Percentiles rank a stretch among this genome's conserved stretches.
Evolutionary conservation across 1,284 basidiomycete genomes (phyloP).

Genomic region (Inonotus hispidus): DNA sequence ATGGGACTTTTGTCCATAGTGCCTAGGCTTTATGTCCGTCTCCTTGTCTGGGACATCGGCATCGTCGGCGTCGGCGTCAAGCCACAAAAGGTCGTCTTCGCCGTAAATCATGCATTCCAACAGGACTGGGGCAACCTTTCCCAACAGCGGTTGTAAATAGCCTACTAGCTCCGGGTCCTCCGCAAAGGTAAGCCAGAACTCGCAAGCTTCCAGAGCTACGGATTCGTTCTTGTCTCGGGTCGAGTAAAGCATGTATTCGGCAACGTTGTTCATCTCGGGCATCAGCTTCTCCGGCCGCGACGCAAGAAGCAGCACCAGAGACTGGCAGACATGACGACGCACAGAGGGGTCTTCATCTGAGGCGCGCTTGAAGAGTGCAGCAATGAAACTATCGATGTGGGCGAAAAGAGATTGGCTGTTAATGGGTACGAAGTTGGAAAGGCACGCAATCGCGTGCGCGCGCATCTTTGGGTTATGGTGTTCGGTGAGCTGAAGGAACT

Average conservation of each 20-base stretch:
- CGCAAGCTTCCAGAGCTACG: constrained; percentile 95
- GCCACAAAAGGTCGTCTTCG: constrained; percentile 93
- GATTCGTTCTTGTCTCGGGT: constrained; percentile 95
- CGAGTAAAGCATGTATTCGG: constrained; percentile 98
- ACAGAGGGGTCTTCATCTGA: constrained; percentile 92
- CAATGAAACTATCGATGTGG: constrained; percentile 92
- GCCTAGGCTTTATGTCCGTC: constrained; percentile 92
- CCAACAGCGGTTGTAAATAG: constrained; percentile 82
- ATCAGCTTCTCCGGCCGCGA: constrained; percentile 94
- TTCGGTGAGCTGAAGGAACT: constrained; percentile 84
- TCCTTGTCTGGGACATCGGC: constrained; percentile 90
- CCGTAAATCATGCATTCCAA: constrained; percentile 98
- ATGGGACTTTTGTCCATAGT: constrained; percentile 84
- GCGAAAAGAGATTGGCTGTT: constrained; percentile 78
- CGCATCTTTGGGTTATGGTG: constrained; percentile 87
- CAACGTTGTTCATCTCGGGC: constrained; percentile 93
- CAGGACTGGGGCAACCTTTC: constrained; percentile 87
- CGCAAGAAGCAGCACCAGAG: constrained; percentile 89
- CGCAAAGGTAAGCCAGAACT: constrained; percentile 99
- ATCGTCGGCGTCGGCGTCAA: constrained; percentile 91
- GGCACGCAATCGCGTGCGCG: constrained; percentile 87
- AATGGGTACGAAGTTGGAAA: constrained; percentile 90
- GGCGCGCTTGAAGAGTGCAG: constrained; percentile 90
- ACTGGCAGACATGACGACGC: constrained; percentile 93
- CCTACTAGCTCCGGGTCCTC: constrained; percentile 86